Base-by-base conservation (phyloP, 2,329 filamentous ascomycete species). In the Pyricularia pennisetigena region DNA sequence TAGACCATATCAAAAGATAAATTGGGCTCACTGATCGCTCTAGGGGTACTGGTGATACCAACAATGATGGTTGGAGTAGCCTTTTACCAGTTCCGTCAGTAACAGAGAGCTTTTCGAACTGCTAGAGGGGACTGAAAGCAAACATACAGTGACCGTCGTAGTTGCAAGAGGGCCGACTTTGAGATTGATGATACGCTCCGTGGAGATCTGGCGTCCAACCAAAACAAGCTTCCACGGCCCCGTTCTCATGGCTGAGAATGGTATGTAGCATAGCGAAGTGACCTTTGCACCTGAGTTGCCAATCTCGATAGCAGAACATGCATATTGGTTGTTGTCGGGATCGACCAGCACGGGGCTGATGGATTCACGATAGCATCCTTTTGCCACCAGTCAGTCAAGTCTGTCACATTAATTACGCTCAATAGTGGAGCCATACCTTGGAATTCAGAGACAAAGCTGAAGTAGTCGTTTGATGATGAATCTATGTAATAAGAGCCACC, bases 401-500 rank as follows among this genome's bases (percentile, higher is more conserved):
- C 12, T 0, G 14, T 29, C 6, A n/a, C 30, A 35, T 41, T 7
- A 4, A 2, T 24, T 14, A n/a, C 3, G 4, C 64, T 26, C 16
- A 2, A 64, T 24, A n/a, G 7, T 8, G 23, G 23, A 4, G n/a
- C 6, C 66, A 29, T 62, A 66, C 63, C 59, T 64, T 79, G 77
- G 67, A 80, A 80, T 65, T 79, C 73, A 4, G 76, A 77, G 61
- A 75, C 74, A 69, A 79, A 80, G 66, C 71, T 78, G 67, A 80
- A 80, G 68, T 78, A 76, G 12, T 77, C 74, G 68, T 77, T 78
- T 2, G 77, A 79, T 10, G 76, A 70, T 0, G 74, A 70, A 68
- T 79, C 78, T 54, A 80, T 79, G 69, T 78, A 75, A 69, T 80
- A 80, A 8, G 75, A 73, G 2, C 78, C 78, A 3, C 78, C 77